A percentile compares a stretch with the other conserved stretches of the same genome.
Evolutionary conservation across 228 moss, liverwort and hornwort species (phyloP).

Genomic region (Sphagnum magellanicum): DNA sequence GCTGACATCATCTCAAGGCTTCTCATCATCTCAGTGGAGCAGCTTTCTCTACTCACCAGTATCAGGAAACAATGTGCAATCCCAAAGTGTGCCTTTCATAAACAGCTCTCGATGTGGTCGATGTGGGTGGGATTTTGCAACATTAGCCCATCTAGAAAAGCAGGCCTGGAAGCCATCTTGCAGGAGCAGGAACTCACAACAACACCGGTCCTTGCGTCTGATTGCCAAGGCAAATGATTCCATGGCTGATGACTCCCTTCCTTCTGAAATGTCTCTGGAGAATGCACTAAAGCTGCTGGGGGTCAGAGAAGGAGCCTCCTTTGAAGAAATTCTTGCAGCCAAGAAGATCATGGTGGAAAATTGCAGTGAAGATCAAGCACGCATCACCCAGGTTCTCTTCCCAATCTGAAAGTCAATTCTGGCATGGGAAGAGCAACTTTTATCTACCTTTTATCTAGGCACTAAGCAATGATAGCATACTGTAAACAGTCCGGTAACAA

Average conservation of each 20-base stretch:
- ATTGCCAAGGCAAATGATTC: slow-evolving; percentile 70
- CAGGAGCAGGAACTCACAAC: slow-evolving; percentile 14
- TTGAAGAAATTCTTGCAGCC: slow-evolving; percentile 81
- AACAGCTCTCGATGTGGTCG: slow-evolving; percentile 14
- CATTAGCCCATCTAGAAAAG: slow-evolving; percentile 24
- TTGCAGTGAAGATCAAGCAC: slow-evolving; percentile 70
- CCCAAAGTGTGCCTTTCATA: slow-evolving; percentile 12
- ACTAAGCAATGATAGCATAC: too few species aligned
- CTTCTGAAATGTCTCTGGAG: slow-evolving; percentile 84
- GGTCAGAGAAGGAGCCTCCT: slow-evolving; percentile 77
- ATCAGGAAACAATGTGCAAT: slow-evolving; percentile 11
- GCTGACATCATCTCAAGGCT: too few species aligned
- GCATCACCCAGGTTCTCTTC: slow-evolving; percentile 60
- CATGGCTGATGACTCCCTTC: slow-evolving; percentile 75
- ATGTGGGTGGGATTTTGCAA: slow-evolving; percentile 13
- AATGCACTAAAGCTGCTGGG: slow-evolving; percentile 84
- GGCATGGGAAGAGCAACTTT: too few species aligned
- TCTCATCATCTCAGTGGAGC: background rate
- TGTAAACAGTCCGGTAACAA: too few species aligned
- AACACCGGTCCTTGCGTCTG: slow-evolving; percentile 35
- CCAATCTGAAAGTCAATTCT: background rate
- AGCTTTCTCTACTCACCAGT: slow-evolving; percentile 18
- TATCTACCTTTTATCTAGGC: too few species aligned
- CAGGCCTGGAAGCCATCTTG: slow-evolving; percentile 23
- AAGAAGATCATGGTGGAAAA: slow-evolving; percentile 69